Percentiles rank a stretch among this genome's conserved stretches.
Conservation (phyloP, 495 filamentous ascomycete genomes). For the Podospora didyma region DNA sequence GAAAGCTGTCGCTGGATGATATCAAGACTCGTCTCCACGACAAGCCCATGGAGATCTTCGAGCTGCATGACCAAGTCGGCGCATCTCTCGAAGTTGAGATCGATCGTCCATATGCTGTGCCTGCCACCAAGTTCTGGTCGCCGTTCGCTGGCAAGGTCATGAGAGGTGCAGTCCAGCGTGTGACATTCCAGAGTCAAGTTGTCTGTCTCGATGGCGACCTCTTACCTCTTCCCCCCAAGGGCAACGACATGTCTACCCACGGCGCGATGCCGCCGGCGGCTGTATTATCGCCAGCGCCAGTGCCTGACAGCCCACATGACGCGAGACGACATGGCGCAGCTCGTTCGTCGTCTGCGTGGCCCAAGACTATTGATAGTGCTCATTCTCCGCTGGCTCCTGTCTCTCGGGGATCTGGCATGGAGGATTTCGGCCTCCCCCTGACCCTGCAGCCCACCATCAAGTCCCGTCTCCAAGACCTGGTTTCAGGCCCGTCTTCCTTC, state of each 20-base stretch:
- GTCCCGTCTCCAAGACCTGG: constrained; percentile 58
- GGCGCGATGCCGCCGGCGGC: constrained; percentile 49
- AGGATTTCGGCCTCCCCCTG: constrained; percentile 54
- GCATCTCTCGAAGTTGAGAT: constrained; percentile 74
- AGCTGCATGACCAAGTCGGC: constrained; percentile 77
- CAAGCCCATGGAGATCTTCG: constrained; percentile 81
- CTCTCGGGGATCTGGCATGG: constrained; percentile 21
- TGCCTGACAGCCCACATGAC: constrained; percentile 31
- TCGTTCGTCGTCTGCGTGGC: constrained; percentile 14
- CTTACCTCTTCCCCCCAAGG: constrained; percentile 52
- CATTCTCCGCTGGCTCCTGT: constrained; percentile 13
- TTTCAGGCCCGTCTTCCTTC: constrained; percentile 73
- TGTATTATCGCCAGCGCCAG: constrained; percentile 46
- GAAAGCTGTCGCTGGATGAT: constrained; percentile 70
- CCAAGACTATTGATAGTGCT: constrained; percentile 20
- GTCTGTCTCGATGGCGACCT: constrained; percentile 71
- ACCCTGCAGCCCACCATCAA: constrained; percentile 28
- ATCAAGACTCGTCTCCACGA: constrained; percentile 68
- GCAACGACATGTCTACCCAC: constrained; percentile 76
- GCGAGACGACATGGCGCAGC: constrained; percentile 16
- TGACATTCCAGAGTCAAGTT: constrained; percentile 73
- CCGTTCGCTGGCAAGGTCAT: constrained; percentile 69
- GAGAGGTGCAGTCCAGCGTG: constrained; percentile 70
- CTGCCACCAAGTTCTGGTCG: constrained; percentile 59
- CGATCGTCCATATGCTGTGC: constrained; percentile 59